A percentile compares a stretch with the other conserved stretches of the same genome.
Evolutionary conservation across 1,139 yeast species (phyloP).

Genomic region (Meyerozyma elateridarum): DNA sequence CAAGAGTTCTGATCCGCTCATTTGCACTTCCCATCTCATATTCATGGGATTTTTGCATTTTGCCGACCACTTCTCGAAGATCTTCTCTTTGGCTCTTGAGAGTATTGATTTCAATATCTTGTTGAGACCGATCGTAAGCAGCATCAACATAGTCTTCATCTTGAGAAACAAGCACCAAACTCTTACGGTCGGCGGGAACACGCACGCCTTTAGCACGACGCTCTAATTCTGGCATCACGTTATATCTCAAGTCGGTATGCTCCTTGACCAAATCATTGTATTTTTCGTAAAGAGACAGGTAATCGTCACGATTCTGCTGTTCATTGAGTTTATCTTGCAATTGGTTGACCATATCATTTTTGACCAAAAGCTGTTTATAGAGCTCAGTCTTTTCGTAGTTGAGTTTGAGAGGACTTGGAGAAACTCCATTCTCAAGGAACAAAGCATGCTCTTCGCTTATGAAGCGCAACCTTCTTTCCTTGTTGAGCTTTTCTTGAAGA

Average conservation of each 20-base stretch:
- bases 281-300: conserved; percentile 26
- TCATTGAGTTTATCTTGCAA: conserved; percentile 40
- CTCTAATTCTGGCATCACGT: conserved; percentile 40
- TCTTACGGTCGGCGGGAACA: background rate
- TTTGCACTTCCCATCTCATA: conserved; percentile 35
- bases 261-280: conserved; percentile 37
- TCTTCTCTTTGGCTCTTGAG: conserved; percentile 54
- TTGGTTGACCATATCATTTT: conserved; percentile 44
- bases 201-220: conserved; percentile 15
- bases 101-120: conserved; percentile 28
- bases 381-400: conserved; percentile 54
- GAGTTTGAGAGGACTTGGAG: conserved; percentile 52
- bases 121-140: conserved; percentile 20
- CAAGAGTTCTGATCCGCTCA: conserved; percentile 41
- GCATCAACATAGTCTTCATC: conserved; percentile 12
- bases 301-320: conserved; percentile 15
- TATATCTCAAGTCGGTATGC: conserved; percentile 39
- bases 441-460: conserved; percentile 68
- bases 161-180: conserved; percentile 1
- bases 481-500: conserved; percentile 53
- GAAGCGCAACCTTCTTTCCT: conserved; percentile 60
- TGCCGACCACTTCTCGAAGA: conserved; percentile 49
- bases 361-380: conserved; percentile 41
- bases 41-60: conserved; percentile 31
- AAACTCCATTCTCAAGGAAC: conserved; percentile 48